phyloP scores from a whole-genome alignment of 805 yeast genomes.

The Ogataea polymorpha region DNA sequence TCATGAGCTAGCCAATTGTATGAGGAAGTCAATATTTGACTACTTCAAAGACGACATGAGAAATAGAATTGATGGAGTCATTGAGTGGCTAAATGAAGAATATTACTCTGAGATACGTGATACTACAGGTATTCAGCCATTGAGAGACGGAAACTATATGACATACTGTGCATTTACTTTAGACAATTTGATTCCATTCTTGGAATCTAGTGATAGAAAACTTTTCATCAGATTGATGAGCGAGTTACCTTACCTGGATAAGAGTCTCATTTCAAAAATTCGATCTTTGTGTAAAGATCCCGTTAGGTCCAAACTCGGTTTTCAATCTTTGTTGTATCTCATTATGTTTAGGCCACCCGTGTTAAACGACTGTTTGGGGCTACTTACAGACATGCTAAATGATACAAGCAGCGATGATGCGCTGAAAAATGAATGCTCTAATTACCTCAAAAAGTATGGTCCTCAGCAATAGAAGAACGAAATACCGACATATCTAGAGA shows the following conservation, averaged over 20 bases:
- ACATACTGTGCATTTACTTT: slow-evolving; percentile 69
- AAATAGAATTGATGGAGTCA: slow-evolving; percentile 65
- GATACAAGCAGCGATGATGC: slow-evolving; percentile 42
- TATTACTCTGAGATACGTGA: slow-evolving; percentile 62
- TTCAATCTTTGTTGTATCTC: slow-evolving; percentile 75
- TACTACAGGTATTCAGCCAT: slow-evolving; percentile 19
- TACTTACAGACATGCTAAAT: slow-evolving; percentile 47
- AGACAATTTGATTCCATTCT: slow-evolving; percentile 77
- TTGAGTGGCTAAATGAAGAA: slow-evolving; percentile 95
- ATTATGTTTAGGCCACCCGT: slow-evolving; percentile 92
- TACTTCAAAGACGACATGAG: slow-evolving; percentile 74
- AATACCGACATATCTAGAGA: not conserved
- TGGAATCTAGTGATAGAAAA: slow-evolving; percentile 79
- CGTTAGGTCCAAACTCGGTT: slow-evolving; percentile 72
- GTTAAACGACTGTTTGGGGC: slow-evolving; percentile 47
- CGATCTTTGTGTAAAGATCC: slow-evolving; percentile 83
- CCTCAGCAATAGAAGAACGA: slow-evolving; percentile 9
- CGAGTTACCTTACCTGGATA: slow-evolving; percentile 77
- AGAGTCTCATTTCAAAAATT: slow-evolving; percentile 58
- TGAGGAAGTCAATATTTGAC: slow-evolving; percentile 68
- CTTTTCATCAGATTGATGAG: slow-evolving; percentile 78
- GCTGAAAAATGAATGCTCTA: slow-evolving; percentile 44
- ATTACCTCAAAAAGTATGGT: slow-evolving; percentile 46
- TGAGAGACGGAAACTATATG: slow-evolving; percentile 42
- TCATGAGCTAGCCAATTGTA: slow-evolving; percentile 50